Evolutionary conservation across 352 stramenopile species (phyloP).

Genomic region (Pythium angustatum): DNA sequence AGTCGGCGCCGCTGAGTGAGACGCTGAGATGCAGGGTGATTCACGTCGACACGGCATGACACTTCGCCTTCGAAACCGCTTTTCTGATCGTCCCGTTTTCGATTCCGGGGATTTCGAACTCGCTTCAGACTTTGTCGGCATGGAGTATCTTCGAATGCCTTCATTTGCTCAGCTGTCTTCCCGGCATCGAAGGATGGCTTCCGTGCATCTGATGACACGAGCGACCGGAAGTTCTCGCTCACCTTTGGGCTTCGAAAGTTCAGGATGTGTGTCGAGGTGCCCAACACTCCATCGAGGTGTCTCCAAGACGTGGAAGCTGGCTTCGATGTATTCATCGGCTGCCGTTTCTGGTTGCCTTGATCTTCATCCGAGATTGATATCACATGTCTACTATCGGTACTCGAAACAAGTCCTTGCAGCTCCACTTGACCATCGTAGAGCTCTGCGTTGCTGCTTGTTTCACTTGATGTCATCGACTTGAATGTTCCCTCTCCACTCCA

Average conservation of each 20-base stretch:
- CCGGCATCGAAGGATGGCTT: conserved; percentile 5
- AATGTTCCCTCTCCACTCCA: conserved; percentile 22
- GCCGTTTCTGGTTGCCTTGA: neutral
- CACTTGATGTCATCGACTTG: conserved; percentile 59
- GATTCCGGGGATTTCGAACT: conserved; percentile 54
- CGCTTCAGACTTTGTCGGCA: conserved; percentile 45
- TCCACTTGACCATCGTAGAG: neutral
- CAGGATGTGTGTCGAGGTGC: conserved; percentile 66
- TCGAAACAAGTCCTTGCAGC: neutral
- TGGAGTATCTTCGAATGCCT: conserved; percentile 46
- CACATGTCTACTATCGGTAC: neutral
- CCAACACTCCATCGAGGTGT: conserved; percentile 68
- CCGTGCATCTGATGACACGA: conserved; percentile 32
- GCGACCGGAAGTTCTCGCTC: conserved; percentile 71
- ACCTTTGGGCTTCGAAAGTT: conserved; percentile 82
- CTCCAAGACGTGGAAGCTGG: conserved; percentile 51
- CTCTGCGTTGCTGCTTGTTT: conserved; percentile 39
- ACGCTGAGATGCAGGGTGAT: conserved; percentile 9
- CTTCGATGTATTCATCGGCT: conserved; percentile 14
- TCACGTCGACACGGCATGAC: conserved; percentile 45
- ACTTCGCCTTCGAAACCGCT: conserved; percentile 77
- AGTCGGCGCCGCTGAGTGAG: conserved; percentile 8
- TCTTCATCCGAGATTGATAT: conserved; percentile 8
- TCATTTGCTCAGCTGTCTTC: conserved; percentile 34
- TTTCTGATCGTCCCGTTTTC: conserved; percentile 49